Conservation (phyloP, 2,329 filamentous ascomycete species). For the Pseudogymnoascus sp. region DNA sequence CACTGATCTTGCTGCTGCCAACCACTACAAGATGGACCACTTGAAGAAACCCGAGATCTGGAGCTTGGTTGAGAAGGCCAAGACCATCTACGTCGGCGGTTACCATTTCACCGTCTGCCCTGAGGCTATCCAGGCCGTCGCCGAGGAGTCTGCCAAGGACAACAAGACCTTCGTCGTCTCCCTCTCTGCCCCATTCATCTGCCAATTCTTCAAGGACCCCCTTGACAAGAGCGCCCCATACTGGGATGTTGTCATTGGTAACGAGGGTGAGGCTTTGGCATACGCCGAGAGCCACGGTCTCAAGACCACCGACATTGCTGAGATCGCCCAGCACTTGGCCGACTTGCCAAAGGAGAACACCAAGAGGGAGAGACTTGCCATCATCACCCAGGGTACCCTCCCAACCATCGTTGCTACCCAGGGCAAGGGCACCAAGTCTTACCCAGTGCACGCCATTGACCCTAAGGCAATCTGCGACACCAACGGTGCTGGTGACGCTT, state of each 20-base stretch:
- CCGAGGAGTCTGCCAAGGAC: constrained; percentile 76
- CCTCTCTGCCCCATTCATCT: constrained; percentile 90
- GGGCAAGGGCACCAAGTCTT: constrained; percentile 61
- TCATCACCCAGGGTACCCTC: constrained; percentile 90
- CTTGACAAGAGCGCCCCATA: constrained; percentile 80
- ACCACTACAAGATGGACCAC: constrained; percentile 93
- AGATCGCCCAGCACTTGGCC: constrained; percentile 79
- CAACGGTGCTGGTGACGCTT: constrained; percentile 93
- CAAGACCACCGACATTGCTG: constrained; percentile 65
- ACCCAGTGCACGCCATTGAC: constrained; percentile 71
- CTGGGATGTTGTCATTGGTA: constrained; percentile 94
- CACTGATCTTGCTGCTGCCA: constrained; percentile 92
- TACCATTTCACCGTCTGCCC: constrained; percentile 97
- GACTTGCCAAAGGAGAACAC: constrained; percentile 87
- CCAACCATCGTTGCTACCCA: constrained; percentile 79
- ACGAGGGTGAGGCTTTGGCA: constrained; percentile 86
- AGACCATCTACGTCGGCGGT: constrained; percentile 87
- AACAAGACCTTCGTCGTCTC: constrained; percentile 92
- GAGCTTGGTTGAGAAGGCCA: constrained; percentile 79
- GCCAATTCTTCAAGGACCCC: constrained; percentile 95
- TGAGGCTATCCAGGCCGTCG: constrained; percentile 79
- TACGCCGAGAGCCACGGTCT: constrained; percentile 78
- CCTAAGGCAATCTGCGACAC: constrained; percentile 82
- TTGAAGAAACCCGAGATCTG: constrained; percentile 86
- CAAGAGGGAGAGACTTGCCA: constrained; percentile 72